Evolutionary conservation across 305 asterid species (phyloP), one percentile per base, ranked within the genome.

Genomic region (Stenogyne calaminthoides): DNA sequence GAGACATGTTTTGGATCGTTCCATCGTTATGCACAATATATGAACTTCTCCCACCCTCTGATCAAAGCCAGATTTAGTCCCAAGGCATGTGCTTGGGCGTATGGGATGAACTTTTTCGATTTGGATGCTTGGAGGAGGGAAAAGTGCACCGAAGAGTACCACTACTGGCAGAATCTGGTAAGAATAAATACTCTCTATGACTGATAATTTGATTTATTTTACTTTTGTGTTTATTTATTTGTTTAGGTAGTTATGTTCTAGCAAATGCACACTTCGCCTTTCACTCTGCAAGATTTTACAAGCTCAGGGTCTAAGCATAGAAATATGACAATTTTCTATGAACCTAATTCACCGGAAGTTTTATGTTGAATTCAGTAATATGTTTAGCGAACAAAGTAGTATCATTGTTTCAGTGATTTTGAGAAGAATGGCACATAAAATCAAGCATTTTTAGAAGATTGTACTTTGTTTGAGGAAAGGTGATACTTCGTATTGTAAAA

Each of bases 41-140:
- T 90, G 89, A 88, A 90, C 76, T 90, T 90, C 84, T 86, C 95
- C 32, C 91, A 90, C 78, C 96, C 95, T 39, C 78, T 86, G 77
- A 90, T 88, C 76, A 85, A 83, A 60, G 85, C 83, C 64, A 87
- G 81, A 80, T 90, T 90, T 80, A 86, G 88, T 68, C 95, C 96
- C 69, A 86, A 86, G 81, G 94, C 96, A 10, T 90, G 95, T 62
- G 96, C 92, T 16, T 90, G 96, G 96, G 96, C 96, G 76, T 90
- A 86, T 71, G 96, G 95, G 55, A 90, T 90, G 96, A 90, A 90
- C 64, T 86, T 90, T 84, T 90, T 90, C 44, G 95, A 90, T 75
- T 83, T 90, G 87, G 90, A 86, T 77, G 95, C 90, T 79, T 90
- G 96, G 95, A 87, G 95, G 81, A 85, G 84, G 75, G 89, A 88